phyloP scores from a whole-genome alignment of 768 basidiomycete species.

The Macrolepiota fuliginosa region DNA sequence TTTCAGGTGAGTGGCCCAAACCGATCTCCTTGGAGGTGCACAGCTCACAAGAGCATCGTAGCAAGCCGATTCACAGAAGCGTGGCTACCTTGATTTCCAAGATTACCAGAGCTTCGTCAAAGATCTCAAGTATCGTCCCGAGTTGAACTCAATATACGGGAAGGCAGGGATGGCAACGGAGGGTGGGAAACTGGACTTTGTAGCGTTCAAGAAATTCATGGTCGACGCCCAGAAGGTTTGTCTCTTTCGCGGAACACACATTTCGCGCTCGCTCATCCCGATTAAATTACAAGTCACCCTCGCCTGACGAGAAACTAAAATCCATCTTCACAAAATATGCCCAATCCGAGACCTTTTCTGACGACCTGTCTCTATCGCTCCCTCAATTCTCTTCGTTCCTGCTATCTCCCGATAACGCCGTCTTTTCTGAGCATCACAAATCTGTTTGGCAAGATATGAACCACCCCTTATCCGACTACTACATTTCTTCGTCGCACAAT shows the following conservation, averaged over 20 bases:
- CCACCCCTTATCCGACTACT: conserved; percentile 83
- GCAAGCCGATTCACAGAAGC: conserved; percentile 59
- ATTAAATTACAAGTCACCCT: conserved; percentile 28
- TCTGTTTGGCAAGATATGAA: conserved; percentile 83
- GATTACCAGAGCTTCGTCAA: conserved; percentile 85
- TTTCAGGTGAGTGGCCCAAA: conserved; percentile 47
- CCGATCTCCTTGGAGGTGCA: neutral
- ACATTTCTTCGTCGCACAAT: conserved; percentile 88
- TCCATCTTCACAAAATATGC: conserved; percentile 36
- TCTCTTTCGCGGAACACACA: neutral
- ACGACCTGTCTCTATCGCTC: conserved; percentile 37
- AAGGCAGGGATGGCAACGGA: conserved; percentile 23
- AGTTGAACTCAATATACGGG: conserved; percentile 66
- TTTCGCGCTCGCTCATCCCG: neutral
- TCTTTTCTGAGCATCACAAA: conserved; percentile 37
- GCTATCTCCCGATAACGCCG: conserved; percentile 72
- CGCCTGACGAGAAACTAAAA: conserved; percentile 30
- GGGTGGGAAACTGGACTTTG: conserved; percentile 36
- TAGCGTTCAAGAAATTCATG: conserved; percentile 46
- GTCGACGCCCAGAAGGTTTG: conserved; percentile 39
- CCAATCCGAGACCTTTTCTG: conserved; percentile 1
- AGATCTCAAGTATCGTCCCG: conserved; percentile 79
- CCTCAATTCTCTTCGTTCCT: conserved; percentile 80
- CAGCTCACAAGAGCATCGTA: conserved; percentile 23
- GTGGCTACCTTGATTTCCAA: conserved; percentile 67